Evolutionary conservation across 345 rosid genomes (phyloP).

Genomic region (Punica granatum): DNA sequence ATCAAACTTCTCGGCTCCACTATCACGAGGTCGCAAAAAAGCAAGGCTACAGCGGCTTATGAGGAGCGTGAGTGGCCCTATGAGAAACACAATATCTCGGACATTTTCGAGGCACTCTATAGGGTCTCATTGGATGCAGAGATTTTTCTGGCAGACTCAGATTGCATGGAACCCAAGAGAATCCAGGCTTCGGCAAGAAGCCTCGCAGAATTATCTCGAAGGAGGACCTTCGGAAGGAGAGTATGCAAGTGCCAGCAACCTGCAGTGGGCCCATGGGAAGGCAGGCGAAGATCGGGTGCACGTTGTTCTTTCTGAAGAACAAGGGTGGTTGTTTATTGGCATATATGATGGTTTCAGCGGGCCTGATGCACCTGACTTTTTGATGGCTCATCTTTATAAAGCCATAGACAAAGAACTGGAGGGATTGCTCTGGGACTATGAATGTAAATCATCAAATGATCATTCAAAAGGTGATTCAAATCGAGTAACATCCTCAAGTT

Average conservation of each 20-base stretch:
- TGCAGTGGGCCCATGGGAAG: slow-evolving; percentile 99
- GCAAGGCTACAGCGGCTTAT: slow-evolving; percentile 60
- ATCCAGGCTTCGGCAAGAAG: slow-evolving; percentile 54
- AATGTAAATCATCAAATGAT: slow-evolving; percentile 40
- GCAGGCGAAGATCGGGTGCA: slow-evolving; percentile 99
- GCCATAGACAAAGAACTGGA: slow-evolving; percentile 85
- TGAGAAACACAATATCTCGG: slow-evolving; percentile 65
- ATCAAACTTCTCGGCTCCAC: slow-evolving; percentile 94
- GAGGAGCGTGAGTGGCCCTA: slow-evolving; percentile 91
- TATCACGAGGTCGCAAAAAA: slow-evolving; percentile 54
- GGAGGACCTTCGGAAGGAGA: slow-evolving; percentile 50
- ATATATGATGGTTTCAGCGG: slow-evolving; percentile 99
- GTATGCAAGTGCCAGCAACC: slow-evolving; percentile 46
- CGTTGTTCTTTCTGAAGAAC: slow-evolving; percentile 96
- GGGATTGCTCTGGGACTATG: slow-evolving; percentile 90
- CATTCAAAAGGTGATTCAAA: slow-evolving; percentile 23
- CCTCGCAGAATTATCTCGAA: slow-evolving; percentile 48
- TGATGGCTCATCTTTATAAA: slow-evolving; percentile 78
- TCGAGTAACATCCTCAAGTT: slow-evolving; percentile 25
- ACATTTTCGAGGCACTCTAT: slow-evolving; percentile 76
- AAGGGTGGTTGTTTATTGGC: slow-evolving; percentile 96
- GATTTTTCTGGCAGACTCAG: slow-evolving; percentile 59
- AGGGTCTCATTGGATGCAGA: slow-evolving; percentile 70
- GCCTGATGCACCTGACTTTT: slow-evolving; percentile 96
- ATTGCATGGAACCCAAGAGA: slow-evolving; percentile 70